Base-by-base conservation (phyloP, 1,284 basidiomycete genomes). In the Rugiboletus extremiorientalis region DNA sequence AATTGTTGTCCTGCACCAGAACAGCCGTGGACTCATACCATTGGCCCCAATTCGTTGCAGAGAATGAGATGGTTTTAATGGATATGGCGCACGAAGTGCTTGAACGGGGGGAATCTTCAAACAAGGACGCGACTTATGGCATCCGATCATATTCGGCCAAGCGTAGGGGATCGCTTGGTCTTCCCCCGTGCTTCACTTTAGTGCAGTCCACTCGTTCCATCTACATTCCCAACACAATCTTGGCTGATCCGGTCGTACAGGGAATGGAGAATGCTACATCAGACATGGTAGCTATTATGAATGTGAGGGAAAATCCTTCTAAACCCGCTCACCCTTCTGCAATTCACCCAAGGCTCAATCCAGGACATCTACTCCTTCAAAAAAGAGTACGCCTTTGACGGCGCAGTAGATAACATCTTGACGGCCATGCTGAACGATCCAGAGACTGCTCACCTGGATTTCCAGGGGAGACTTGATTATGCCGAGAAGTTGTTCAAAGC, bases 381-480 rank as follows among this genome's bases (percentile, higher is more conserved):
- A 23, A 50, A 47, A 30, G 49, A 50, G 22, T 31, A 33, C 25
- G 14, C 3, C 15, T 7, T 46, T 20, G 49, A 50, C 9, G 22
- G 41, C 30, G 49, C 30, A 18, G 20, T 33, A 16, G 9, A 2
- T 18, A 50, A 47, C 12, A 50, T 65, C 33, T 36, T 66, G 42
- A 65, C 58, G 1, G 56, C 59, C 30, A 65, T 67, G 8, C 36
- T 55, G 20, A 55, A 63, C 28, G 54, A 59, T 31, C 63, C 63
- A 6, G 36, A 33, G 22, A 61, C 61, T 20, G 25, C 23, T 23
- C 63, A 65, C 30, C 34, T 66, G 49, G 53, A 65, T 45, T 55
- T 67, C 15, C 64, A 66, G 25, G 56, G 50, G 50, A 54, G 61
- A 23, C 58, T 67, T 12, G 52, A 64, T 40, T 48, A 60, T 30